Percentiles rank a stretch among this genome's conserved stretches.
Conservation (phyloP, 805 yeast species). For the Starmerella geochares region DNA sequence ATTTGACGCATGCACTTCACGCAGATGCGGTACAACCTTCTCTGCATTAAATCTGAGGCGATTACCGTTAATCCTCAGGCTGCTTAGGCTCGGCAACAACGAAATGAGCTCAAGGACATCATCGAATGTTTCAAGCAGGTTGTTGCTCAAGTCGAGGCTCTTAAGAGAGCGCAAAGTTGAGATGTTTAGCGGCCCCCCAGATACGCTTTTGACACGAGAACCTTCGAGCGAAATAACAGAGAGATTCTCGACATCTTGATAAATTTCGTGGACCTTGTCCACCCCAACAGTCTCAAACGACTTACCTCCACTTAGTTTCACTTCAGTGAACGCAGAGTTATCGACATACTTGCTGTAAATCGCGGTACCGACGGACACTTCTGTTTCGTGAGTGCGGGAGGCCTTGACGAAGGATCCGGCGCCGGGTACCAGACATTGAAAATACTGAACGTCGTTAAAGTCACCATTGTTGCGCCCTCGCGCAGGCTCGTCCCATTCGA, state of each 20-base stretch:
- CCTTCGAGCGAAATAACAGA: constrained; percentile 43
- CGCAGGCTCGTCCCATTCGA: constrained; percentile 70
- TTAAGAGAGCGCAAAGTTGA: constrained; percentile 7
- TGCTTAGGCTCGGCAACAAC: constrained; percentile 31
- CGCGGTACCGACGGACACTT: constrained; percentile 39
- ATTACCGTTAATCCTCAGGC: constrained; percentile 41
- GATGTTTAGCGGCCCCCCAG: background rate
- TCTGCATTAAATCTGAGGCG: constrained; percentile 23
- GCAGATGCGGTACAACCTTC: background rate
- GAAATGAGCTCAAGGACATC: constrained; percentile 35
- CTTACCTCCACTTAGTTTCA: constrained; percentile 46
- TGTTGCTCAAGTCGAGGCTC: constrained; percentile 50
- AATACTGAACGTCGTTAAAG: constrained; percentile 46
- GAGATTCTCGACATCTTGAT: constrained; percentile 40
- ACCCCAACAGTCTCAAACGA: constrained; percentile 56
- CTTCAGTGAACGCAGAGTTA: constrained; percentile 26
- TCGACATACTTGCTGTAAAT: constrained; percentile 42
- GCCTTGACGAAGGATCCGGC: constrained; percentile 59
- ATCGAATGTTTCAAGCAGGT: constrained; percentile 40
- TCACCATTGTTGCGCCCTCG: constrained; percentile 70
- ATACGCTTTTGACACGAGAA: constrained; percentile 28
- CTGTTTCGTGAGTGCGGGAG: constrained; percentile 32
- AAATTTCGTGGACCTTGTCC: constrained; percentile 42
- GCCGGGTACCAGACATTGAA: constrained; percentile 34
- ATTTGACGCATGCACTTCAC: constrained; percentile 35